phyloP scores from a whole-genome alignment of 345 rosid genomes.

The Murraya koenigii region DNA sequence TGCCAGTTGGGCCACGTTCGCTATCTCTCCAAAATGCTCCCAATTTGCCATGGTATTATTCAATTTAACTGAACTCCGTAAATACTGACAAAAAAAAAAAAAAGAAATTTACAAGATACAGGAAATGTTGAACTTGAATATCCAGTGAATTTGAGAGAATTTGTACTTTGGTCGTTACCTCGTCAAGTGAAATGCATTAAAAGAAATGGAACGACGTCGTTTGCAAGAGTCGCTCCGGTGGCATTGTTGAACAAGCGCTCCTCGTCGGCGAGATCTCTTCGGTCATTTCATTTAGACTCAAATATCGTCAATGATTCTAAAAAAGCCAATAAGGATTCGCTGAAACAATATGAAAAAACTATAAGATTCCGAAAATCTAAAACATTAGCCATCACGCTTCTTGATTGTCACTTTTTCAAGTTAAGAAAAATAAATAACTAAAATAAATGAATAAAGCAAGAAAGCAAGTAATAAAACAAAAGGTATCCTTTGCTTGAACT shows the following conservation, averaged over 20 bases:
- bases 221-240: not conserved
- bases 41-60: slow-evolving; percentile 55
- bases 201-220: not conserved
- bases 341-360: slow-evolving; percentile 20
- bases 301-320: slow-evolving; percentile 18
- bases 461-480: slow-evolving; percentile 5
- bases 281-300: slow-evolving; percentile 14
- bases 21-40: slow-evolving; percentile 83
- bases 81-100: not conserved
- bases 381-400: slow-evolving; percentile 42
- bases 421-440: slow-evolving; percentile 27
- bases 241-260: not conserved
- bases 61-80: slow-evolving; percentile 13
- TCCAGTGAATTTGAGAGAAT: not conserved
- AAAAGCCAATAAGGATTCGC: slow-evolving; percentile 21
- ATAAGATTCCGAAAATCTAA: slow-evolving; percentile 26
- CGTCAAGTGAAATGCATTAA: slow-evolving; percentile 16
- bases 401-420: slow-evolving; percentile 34
- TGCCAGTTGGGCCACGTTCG: slow-evolving; percentile 71
- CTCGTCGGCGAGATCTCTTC: slow-evolving; percentile 23
- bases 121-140: not conserved
- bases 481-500: slow-evolving; percentile 16
- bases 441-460: slow-evolving; percentile 19
- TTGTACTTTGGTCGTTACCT: slow-evolving; percentile 5
- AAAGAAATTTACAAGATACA: not conserved